Conservation (phyloP, 2,329 filamentous ascomycete species). For the Penicillium nordicum region DNA sequence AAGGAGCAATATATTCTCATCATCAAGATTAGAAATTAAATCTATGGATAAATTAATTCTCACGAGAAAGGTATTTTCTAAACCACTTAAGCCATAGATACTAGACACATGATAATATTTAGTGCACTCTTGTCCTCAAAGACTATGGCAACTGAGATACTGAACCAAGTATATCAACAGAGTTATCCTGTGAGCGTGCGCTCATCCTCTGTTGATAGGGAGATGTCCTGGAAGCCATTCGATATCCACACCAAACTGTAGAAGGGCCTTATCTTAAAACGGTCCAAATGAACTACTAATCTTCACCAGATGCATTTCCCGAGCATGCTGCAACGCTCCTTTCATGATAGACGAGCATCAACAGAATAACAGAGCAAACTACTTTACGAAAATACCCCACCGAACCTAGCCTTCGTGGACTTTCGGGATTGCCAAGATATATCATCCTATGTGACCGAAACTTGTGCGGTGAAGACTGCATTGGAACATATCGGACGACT, state of each 20-base stretch:
- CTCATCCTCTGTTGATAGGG: neutral
- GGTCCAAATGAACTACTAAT: neutral
- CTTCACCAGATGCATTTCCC: neutral
- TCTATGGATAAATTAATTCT: no score
- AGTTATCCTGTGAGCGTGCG: no score
- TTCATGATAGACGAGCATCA: neutral
- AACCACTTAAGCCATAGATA: no score
- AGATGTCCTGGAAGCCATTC: neutral
- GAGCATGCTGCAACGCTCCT: neutral
- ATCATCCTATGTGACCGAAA: neutral
- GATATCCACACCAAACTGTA: neutral
- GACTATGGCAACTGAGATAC: conserved; percentile 13
- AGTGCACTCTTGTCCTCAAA: no score
- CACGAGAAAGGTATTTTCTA: no score
- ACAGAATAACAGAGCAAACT: neutral
- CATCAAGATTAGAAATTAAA: no score
- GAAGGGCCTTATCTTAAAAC: neutral
- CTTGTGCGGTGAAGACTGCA: neutral
- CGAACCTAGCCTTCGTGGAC: neutral
- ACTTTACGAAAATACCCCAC: no score
- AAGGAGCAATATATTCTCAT: no score
- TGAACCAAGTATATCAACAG: neutral
- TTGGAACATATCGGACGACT: neutral
- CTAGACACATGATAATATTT: no score
- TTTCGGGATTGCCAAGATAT: neutral